Evolutionary conservation across 352 stramenopile species (phyloP).

Genomic region (Phytophthora citrophthora): DNA sequence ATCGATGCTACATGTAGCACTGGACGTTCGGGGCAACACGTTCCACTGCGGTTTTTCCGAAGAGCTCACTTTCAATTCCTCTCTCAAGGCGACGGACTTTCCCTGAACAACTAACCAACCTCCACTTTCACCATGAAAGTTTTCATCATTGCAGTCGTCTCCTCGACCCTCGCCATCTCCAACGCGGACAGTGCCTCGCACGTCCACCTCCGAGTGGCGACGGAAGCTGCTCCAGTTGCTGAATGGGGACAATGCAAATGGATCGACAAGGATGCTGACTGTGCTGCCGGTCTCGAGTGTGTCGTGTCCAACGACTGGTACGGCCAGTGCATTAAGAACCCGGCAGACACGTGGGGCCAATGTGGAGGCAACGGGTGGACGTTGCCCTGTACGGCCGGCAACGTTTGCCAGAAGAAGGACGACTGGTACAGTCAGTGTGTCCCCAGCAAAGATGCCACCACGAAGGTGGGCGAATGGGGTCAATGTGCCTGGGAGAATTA

Average conservation of each 20-base stretch:
- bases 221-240: background rate
- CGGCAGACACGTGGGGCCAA: too few species aligned
- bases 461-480: conserved; percentile 22
- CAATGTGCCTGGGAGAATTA: conserved; percentile 25
- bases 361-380: too few species aligned
- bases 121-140: conserved; percentile 1
- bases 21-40: background rate
- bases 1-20: too few species aligned
- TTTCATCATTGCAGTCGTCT: background rate
- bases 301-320: conserved; percentile 1
- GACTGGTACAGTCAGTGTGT: too few species aligned
- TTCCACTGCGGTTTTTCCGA: background rate
- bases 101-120: background rate
- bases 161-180: background rate
- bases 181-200: background rate
- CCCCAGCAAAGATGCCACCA: conserved; percentile 7
- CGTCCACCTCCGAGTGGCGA: conserved; percentile 8
- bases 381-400: too few species aligned
- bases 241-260: conserved; percentile 26
- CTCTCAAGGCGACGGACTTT: conserved; percentile 2
- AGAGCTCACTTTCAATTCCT: conserved; percentile 10
- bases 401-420: too few species aligned
- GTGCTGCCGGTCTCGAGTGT: conserved; percentile 15
- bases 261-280: conserved; percentile 21
- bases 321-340: too few species aligned